A percentile compares a stretch with the other conserved stretches of the same genome.
These are phyloP conservation scores for Diaporthe citri DNA, from an alignment of 2,329 filamentous ascomycete species.

Conservation along the genomic window DNA sequence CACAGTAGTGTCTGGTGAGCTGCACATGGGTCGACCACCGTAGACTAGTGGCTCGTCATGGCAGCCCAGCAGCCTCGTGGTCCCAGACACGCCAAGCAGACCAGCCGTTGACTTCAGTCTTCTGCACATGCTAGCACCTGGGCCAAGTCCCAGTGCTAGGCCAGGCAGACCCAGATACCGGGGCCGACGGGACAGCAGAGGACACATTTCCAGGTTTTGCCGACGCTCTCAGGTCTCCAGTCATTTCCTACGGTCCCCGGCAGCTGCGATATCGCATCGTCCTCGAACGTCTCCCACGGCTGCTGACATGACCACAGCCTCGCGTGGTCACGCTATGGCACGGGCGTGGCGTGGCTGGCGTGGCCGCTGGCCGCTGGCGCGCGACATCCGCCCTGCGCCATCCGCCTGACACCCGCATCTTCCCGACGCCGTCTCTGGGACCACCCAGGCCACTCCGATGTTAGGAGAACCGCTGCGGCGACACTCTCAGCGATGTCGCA, in stretches of 20 bases:
- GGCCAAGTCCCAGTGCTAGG: background rate
- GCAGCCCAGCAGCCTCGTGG: slow-evolving; percentile 9
- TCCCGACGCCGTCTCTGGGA: slow-evolving; percentile 9
- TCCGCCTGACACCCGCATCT: slow-evolving; percentile 13
- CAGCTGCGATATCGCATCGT: slow-evolving; percentile 37
- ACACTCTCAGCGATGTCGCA: slow-evolving; percentile 19
- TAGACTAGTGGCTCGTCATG: slow-evolving; percentile 7
- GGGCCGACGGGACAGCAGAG: background rate
- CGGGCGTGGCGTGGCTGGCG: slow-evolving; percentile 15
- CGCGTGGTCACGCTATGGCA: slow-evolving; percentile 26
- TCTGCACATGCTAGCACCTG: background rate
- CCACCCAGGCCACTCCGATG: slow-evolving; percentile 36
- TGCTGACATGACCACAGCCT: slow-evolving; percentile 34
- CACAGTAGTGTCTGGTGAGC: background rate
- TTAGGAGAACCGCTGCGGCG: slow-evolving; percentile 31
- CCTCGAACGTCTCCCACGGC: background rate
- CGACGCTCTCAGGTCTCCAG: background rate
- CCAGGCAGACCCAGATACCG: background rate
- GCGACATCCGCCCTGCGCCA: no score
- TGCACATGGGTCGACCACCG: slow-evolving; percentile 10
- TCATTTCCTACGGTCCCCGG: background rate
- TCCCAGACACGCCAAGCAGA: background rate
- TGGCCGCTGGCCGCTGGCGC: background rate
- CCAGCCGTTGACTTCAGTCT: background rate
- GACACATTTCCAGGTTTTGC: background rate